Base-by-base conservation (phyloP, 768 basidiomycete genomes). In the Gloeopeniophorella convolvens region DNA sequence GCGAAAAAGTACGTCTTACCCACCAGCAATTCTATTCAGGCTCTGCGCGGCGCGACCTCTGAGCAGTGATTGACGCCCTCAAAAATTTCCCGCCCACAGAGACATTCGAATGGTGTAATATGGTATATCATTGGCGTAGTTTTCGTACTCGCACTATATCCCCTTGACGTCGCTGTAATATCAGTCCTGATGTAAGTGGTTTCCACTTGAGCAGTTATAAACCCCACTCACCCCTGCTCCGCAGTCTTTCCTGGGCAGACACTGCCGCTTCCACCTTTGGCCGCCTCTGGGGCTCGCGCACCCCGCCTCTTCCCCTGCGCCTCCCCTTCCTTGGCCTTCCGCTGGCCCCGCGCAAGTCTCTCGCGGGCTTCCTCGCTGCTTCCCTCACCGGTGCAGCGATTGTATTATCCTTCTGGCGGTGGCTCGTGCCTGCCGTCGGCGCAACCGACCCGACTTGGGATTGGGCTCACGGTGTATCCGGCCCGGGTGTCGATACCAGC, bases 211-310 rank as follows among this genome's bases (percentile, higher is more conserved):
- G n/a, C 44, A 9, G 20, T 30, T 20, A 26, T 33, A 30, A 21
- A 30, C 44, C n/a, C 23, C 50, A 10, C 21, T 41, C 42, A 45
- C 24, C 46, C 18, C 27, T 45, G 24, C 11, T 20, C 7, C 50
- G 28, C 60, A 95, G 92, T 54, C 80, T 96, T 41, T 92, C 91
- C 27, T 96, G 93, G 93, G 92, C 90, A 0, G 93, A 96, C 66
- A 95, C 93, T 1, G 82, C 91, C 15, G 93, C 93, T 5, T 95
- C 93, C 9, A 94, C 89, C 11, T 72, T 95, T 56, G 93, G 93
- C 36, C 81, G 93, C n/a, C 70, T 90, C 28, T 90, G 79, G 64
- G 89, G 90, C 33, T 69, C 71, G n/a, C 67, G 70, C 39, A 89
- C 90, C 0, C 77, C 79, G 0, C 75, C 69, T 4, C 76, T 86